Conservation (phyloP, 108 stramenopile genomes). For the Skeletonema menzelii region DNA sequence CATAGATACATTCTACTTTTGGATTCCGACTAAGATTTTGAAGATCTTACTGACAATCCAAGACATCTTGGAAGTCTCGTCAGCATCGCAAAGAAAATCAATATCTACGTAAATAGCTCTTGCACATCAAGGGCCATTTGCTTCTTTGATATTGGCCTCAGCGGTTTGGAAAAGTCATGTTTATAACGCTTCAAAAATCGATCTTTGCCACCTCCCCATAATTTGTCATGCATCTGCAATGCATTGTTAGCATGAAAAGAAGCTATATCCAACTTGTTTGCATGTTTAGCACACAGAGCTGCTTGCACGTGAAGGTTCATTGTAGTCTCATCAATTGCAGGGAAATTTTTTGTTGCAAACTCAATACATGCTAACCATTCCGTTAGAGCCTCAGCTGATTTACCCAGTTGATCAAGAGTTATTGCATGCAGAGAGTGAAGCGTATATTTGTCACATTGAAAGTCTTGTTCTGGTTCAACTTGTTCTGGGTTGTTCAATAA, state of each 20-base stretch:
- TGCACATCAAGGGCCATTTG: not conserved
- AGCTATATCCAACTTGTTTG: slow-evolving; percentile 36
- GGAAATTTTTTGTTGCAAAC: slow-evolving; percentile 58
- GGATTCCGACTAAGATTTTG: no score
- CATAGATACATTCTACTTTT: no score
- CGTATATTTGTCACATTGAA: slow-evolving; percentile 73
- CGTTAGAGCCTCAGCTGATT: slow-evolving; percentile 44
- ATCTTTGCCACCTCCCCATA: slow-evolving; percentile 72
- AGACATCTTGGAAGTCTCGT: no score
- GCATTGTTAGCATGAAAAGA: slow-evolving; percentile 57
- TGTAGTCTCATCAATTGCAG: slow-evolving; percentile 68
- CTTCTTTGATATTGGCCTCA: slow-evolving; percentile 36
- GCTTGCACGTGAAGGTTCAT: slow-evolving; percentile 65
- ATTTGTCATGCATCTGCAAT: slow-evolving; percentile 55
- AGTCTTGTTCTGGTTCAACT: slow-evolving; percentile 41
- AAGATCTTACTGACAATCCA: no score
- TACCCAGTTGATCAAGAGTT: slow-evolving; percentile 64
- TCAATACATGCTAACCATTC: slow-evolving; percentile 63
- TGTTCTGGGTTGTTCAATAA: slow-evolving; percentile 46
- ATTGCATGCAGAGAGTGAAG: slow-evolving; percentile 70
- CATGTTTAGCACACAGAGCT: slow-evolving; percentile 56
- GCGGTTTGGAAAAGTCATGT: slow-evolving; percentile 53
- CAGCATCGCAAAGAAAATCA: no score
- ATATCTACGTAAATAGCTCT: not conserved
- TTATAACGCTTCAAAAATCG: slow-evolving; percentile 62